phyloP scores from a whole-genome alignment of 1,284 basidiomycete species.

The Marasmius oreades region DNA sequence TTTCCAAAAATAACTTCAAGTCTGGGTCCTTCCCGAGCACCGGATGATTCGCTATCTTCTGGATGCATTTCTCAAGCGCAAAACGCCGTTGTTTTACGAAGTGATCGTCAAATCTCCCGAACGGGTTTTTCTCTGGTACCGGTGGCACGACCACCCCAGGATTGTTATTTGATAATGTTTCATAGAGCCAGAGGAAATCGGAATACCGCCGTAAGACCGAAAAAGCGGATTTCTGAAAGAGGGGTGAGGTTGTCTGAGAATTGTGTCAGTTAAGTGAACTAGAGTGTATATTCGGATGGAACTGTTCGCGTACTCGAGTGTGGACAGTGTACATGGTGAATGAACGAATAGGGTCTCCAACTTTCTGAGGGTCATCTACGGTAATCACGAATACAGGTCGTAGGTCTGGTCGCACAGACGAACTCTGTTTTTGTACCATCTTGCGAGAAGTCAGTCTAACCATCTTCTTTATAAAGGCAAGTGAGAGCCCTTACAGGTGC shows the following conservation, averaged over 20 bases:
- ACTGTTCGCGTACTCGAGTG: slow-evolving; percentile 56
- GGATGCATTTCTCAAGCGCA: slow-evolving; percentile 86
- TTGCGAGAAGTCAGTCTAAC: neutral
- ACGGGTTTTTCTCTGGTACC: slow-evolving; percentile 92
- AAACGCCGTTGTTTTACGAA: slow-evolving; percentile 84
- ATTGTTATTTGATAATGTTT: slow-evolving; percentile 86
- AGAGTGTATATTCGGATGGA: slow-evolving; percentile 3
- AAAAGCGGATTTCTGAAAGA: slow-evolving; percentile 78
- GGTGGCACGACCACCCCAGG: slow-evolving; percentile 97
- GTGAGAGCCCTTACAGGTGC: slow-evolving; percentile 8
- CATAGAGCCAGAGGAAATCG: slow-evolving; percentile 97
- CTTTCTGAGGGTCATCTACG: slow-evolving; percentile 90
- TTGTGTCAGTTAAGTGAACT: neutral
- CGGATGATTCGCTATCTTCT: slow-evolving; percentile 87
- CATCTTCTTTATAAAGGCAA: neutral
- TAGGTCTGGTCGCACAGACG: slow-evolving; percentile 32
- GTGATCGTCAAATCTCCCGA: slow-evolving; percentile 85
- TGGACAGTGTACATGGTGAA: slow-evolving; percentile 96
- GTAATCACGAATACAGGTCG: slow-evolving; percentile 74
- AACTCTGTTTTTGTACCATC: slow-evolving; percentile 28
- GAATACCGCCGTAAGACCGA: slow-evolving; percentile 94
- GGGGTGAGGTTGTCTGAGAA: slow-evolving; percentile 69
- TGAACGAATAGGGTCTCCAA: slow-evolving; percentile 87
- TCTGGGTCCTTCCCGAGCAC: slow-evolving; percentile 82
- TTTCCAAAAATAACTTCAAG: slow-evolving; percentile 84